Percentiles rank a stretch among this genome's conserved stretches.
Conservation (phyloP, 768 basidiomycete species). For the Cystoderma amianthinum region DNA sequence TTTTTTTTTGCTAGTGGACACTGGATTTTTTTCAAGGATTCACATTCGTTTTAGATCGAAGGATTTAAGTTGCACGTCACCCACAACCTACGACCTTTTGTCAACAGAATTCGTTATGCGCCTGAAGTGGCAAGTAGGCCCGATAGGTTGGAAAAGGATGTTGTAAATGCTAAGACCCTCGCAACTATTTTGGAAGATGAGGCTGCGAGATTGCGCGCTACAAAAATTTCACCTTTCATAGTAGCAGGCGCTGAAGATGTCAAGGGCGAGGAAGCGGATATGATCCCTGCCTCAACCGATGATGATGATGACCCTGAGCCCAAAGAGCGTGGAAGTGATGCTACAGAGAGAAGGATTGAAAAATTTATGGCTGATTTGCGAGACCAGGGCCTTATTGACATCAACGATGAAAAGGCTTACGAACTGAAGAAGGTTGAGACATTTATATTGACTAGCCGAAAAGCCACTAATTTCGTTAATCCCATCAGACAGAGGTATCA, state of each 20-base stretch:
- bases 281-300: constrained; percentile 21
- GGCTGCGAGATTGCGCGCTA: constrained; percentile 42
- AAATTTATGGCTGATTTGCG: constrained; percentile 66
- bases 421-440: constrained; percentile 63
- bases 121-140: constrained; percentile 79
- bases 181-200: constrained; percentile 74
- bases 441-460: constrained; percentile 6
- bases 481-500: constrained; percentile 64
- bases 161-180: constrained; percentile 67
- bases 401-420: constrained; percentile 57
- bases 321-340: constrained; percentile 60
- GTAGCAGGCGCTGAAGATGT: constrained; percentile 16
- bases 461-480: constrained; percentile 14
- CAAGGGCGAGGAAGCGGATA: constrained; percentile 22
- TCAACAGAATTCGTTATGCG: constrained; percentile 70
- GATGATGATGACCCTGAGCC: constrained; percentile 53
- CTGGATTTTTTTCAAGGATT: constrained; percentile 4
- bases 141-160: constrained; percentile 75
- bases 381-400: constrained; percentile 54
- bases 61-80: constrained; percentile 91
- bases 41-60: constrained; percentile 58
- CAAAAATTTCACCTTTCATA: constrained; percentile 21
- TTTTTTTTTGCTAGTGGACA: constrained; percentile 29
- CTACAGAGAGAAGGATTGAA: constrained; percentile 79
- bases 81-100: constrained; percentile 72